Percentiles rank a stretch among this genome's conserved stretches.
Evolutionary conservation across 257 asterid genomes (phyloP).

Genomic region (Fraxinus americana): DNA sequence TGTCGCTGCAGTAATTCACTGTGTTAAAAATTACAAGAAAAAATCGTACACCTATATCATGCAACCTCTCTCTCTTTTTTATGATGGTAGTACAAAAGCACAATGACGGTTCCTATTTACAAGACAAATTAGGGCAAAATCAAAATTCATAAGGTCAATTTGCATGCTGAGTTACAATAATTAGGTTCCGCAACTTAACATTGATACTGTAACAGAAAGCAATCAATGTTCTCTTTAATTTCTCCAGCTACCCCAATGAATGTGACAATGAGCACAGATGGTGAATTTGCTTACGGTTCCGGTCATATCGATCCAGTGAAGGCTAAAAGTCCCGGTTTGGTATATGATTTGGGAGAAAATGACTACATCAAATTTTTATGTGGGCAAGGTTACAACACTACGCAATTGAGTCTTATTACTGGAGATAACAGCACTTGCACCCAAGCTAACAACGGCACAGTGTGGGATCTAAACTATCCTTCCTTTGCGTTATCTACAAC

Average conservation of each 20-base stretch:
- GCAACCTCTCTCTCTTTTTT: no score
- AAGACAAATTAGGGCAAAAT: no score
- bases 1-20: no score
- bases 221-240: no score
- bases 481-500: conserved; percentile 47
- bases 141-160: no score
- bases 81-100: no score
- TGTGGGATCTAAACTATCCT: conserved; percentile 64
- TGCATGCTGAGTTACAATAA: no score
- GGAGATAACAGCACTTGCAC: conserved; percentile 57
- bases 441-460: conserved; percentile 41
- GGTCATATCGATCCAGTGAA: conserved; percentile 67
- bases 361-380: conserved; percentile 65
- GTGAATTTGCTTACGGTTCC: conserved; percentile 69
- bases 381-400: conserved; percentile 66
- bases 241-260: conserved; percentile 36
- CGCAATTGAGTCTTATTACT: conserved; percentile 43
- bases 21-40: no score
- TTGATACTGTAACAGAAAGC: no score
- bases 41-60: no score
- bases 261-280: conserved; percentile 39
- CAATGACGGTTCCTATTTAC: no score
- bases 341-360: conserved; percentile 52
- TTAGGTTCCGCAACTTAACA: no score
- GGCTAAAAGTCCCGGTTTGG: conserved; percentile 59